Evolutionary conservation across 805 yeast genomes (phyloP), one percentile per base, ranked within the genome.

Genomic region (Nakazawaea pomicola): DNA sequence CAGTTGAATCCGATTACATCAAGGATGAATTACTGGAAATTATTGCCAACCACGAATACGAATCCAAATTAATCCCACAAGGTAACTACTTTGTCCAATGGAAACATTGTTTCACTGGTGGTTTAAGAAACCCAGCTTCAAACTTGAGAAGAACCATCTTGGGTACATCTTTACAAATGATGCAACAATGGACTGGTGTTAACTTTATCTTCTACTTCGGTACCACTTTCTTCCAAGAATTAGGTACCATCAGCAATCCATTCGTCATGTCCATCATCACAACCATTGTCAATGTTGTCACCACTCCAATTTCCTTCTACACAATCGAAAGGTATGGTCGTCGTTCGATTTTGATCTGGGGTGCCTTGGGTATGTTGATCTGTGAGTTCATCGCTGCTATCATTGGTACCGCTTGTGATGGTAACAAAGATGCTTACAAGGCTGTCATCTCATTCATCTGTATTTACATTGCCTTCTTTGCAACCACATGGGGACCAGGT

Each of bases 401-500:
- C 40, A 51, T 58, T 25, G 67, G 66, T 49, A 51, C 54, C 29
- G 48, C 50, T 25, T 61, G 58, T 40, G 58, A 56, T 24, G 40
- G 49, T 14, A 54, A 56, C 47, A 42, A 39, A 2, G 45, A 47
- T 15, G 57, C 65, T 20, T 62, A 56, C 41, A 48, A 45, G 33
- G 65, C 63, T 15, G 57, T 61, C 61, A 55, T 62, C 46, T 43
- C 65, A 8, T 70, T 76, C 53, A 65, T 74, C 43, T 76, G 80
- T 56, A 57, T 71, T 29, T 86, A 82, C 57, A 80, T 86, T 50
- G 78, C 81, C 41, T 80, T 80, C 58, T 83, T 83, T 65, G 95
- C 93, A 7, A 71, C 86, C 4, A 75, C 91, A 18, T 86, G 93
- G 91, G 91, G 91, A 58, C 89, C 93, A 29, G 77, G 75, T 46